Conservation (phyloP, 192 early-diverging fungal genomes). For the Coemansia sp. region DNA sequence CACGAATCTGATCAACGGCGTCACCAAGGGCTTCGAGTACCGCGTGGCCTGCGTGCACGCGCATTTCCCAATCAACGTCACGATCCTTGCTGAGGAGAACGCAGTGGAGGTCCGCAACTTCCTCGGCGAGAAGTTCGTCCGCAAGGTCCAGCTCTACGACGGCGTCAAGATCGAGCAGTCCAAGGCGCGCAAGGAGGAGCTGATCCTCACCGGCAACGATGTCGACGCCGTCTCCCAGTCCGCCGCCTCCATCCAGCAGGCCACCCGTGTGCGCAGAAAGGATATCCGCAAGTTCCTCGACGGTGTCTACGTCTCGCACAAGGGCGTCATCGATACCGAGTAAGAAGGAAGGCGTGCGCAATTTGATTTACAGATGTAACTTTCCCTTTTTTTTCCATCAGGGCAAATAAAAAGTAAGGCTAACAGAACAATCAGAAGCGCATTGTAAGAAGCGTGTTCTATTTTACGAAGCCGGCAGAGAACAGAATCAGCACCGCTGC, state of each 20-base stretch:
- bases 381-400: background rate
- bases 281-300: constrained; percentile 99
- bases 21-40: constrained; percentile 99
- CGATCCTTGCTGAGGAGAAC: constrained; percentile 72
- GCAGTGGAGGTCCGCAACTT: constrained; percentile 98
- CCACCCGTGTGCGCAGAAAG: constrained; percentile 93
- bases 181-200: constrained; percentile 89
- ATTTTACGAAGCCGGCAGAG: background rate
- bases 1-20: constrained; percentile 96
- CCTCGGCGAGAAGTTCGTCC: constrained; percentile 92
- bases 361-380: background rate
- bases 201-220: constrained; percentile 91
- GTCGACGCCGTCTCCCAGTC: constrained; percentile 93
- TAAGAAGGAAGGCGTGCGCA: background rate
- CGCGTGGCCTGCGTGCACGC: constrained; percentile 99
- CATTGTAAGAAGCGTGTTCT: too few relatives aligned
- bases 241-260: constrained; percentile 95
- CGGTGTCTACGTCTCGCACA: constrained; percentile 95
- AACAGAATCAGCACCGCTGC: background rate
- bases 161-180: constrained; percentile 82
- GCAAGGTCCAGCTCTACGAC: constrained; percentile 80
- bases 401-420: background rate
- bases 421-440: background rate
- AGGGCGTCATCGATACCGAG: constrained; percentile 68
- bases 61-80: constrained; percentile 99